Base-by-base conservation (phyloP, 176 grass and related monocot genomes). In the Carex parvula region DNA sequence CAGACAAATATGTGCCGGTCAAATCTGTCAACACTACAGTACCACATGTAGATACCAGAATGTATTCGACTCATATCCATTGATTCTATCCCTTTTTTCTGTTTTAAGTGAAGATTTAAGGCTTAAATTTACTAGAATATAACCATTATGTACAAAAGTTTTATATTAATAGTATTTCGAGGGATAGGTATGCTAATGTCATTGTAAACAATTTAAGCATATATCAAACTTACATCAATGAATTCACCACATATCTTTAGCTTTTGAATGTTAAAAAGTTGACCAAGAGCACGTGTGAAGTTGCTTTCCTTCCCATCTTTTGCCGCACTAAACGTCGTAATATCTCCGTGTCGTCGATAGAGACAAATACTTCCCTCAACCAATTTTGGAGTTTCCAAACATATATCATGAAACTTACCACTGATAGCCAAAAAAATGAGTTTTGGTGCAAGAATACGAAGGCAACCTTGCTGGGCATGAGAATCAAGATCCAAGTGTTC, bases 361-460 rank as follows among this genome's bases (percentile, higher is more conserved):
- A 64, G 79, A 86, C 62, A 21, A 33, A 14, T 86, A 73, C 58
- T 3, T 41, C 69, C 63, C 0, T 7, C 30, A 52, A 56, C n/a
- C 54, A 90, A 79, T 81, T 85, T 55, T 48, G 87, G 89, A 60
- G 84, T 78, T 37, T 60, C 50, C 63, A 91, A 65, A 83, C 61
- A 61, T 6, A 93, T 61, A 21, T 90, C 58, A 11, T 70, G 60
- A 82, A 87, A 84, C 17, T 21, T 14, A n/a, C 81, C 86, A 79
- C 16, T n/a, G 80, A 93, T 76, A 48, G 2, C 7, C 54, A 93
- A 58, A 64, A 18, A 6, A 60, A 62, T 84, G 30, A 90, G 69
- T 29, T 87, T 93, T 82, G 84, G 66, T 54, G 91, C 83, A 16
- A 53, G 53, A 57, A 93, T 91, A 82, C 75, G 84, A 18, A 91